Evolutionary conservation across 441 rosid species (phyloP).

Genomic region (Hura crepitans): DNA sequence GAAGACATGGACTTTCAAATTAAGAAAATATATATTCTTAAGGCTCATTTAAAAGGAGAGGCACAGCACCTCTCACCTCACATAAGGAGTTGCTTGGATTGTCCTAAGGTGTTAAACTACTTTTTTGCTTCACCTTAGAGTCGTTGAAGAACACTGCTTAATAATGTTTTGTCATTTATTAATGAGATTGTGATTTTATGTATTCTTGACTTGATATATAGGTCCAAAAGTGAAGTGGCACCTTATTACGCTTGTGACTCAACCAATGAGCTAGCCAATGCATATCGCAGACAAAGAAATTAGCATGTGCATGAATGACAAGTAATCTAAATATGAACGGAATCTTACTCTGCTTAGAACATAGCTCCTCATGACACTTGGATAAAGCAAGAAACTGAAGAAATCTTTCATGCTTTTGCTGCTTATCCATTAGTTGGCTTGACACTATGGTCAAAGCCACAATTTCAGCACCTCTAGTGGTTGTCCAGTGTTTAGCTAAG

Average conservation of each 20-base stretch:
- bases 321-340: constrained; percentile 14
- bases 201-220: neutral
- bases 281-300: constrained; percentile 25
- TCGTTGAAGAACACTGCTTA: neutral
- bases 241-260: neutral
- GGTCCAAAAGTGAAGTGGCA: too few species aligned
- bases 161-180: constrained; percentile 1
- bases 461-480: constrained; percentile 95
- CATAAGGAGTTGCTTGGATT: neutral
- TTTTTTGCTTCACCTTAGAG: neutral
- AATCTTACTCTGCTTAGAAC: constrained; percentile 71
- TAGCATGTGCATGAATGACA: constrained; percentile 13
- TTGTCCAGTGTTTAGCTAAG: constrained; percentile 98
- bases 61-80: neutral
- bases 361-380: constrained; percentile 90
- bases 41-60: neutral
- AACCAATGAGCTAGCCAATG: neutral
- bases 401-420: constrained; percentile 79
- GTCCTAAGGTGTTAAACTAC: neutral
- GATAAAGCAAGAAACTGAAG: constrained; percentile 97
- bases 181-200: neutral
- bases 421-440: constrained; percentile 77
- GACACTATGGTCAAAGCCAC: constrained; percentile 68
- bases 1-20: neutral
- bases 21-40: neutral